Conservation (phyloP, 2,329 filamentous ascomycete species). For the Neonectria hederae region DNA sequence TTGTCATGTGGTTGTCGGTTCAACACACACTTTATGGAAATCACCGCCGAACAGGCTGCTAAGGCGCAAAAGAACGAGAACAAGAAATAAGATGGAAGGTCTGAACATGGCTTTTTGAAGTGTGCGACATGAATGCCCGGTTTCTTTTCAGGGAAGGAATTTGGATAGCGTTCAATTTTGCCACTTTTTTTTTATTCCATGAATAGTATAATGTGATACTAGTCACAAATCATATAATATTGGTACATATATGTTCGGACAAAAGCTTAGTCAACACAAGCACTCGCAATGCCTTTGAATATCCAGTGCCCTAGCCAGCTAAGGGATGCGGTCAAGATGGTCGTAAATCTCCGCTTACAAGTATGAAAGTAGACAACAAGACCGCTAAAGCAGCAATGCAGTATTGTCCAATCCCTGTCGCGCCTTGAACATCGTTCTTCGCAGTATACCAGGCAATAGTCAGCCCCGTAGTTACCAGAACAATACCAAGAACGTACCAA, state of each 20-base stretch:
- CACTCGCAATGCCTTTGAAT: too few species aligned
- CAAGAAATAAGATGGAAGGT: too few species aligned
- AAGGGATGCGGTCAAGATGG: neutral
- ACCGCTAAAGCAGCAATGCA: neutral
- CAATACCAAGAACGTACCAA: neutral
- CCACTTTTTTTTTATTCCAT: too few species aligned
- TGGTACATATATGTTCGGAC: too few species aligned
- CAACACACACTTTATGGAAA: neutral
- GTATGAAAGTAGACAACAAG: neutral
- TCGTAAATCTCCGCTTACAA: neutral
- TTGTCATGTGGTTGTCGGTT: conserved; percentile 13
- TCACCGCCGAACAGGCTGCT: neutral
- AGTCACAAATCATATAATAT: too few species aligned
- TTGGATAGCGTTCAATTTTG: neutral
- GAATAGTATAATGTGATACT: too few species aligned
- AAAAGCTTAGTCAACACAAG: too few species aligned
- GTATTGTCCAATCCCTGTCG: conserved; percentile 4
- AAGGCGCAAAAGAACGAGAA: neutral
- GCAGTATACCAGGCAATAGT: conserved; percentile 5
- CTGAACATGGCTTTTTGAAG: neutral
- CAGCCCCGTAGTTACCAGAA: neutral
- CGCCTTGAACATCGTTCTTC: conserved; percentile 10
- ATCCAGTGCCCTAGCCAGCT: too few species aligned
- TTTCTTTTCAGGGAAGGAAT: neutral
- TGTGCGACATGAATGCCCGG: neutral